Base-by-base conservation (phyloP, 164 flowering plant genomes). In the Stephania cephalantha region DNA sequence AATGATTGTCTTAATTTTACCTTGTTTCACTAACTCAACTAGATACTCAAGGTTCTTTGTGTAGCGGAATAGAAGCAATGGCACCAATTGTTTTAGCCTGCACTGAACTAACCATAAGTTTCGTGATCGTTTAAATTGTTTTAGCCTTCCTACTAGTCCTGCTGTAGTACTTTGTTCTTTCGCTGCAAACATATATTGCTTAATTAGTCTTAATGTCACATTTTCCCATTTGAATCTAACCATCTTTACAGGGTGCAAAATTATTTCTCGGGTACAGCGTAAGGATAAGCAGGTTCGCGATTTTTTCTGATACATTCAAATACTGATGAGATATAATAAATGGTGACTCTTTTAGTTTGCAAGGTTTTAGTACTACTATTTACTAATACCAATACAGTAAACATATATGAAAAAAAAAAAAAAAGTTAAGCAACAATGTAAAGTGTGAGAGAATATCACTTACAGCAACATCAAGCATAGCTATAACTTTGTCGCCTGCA, bases 401-500 rank as follows among this genome's bases (percentile, higher is more conserved):
- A 25, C 25, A 25, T 25, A 25, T 25, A 25, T 25, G 25, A 25
- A 25, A 25, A 68, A 68, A 7, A 68, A 31, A 13, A 11, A 31
- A 0, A 9, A 31, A n/a, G 18, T 58, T 3, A n/a, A 15, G 5
- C 35, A 17, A 1, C 42, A 67, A 67, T 13, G 4, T 35, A 31
- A 35, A 13, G 5, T 15, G 70, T 31, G 61, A 17, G 11, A 7
- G 63, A 66, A 35, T 35, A 66, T n/a, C 52, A 88, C 90, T 87
- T 82, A 92, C 97, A 52, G 50, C 0, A 71, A 22, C 74, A 75
- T 61, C 74, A 31, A 87, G 86, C 9, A 78, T 5, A 10, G 95
- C 85, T 69, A 90, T 88, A 61, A 90, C 92, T 87, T 90, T 90
- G 82, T 92, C 95, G 61, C 95, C 95, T 64, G 79, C 79, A 81